phyloP scores from a whole-genome alignment of 163 green algal genomes.

The Volvox carteri region DNA sequence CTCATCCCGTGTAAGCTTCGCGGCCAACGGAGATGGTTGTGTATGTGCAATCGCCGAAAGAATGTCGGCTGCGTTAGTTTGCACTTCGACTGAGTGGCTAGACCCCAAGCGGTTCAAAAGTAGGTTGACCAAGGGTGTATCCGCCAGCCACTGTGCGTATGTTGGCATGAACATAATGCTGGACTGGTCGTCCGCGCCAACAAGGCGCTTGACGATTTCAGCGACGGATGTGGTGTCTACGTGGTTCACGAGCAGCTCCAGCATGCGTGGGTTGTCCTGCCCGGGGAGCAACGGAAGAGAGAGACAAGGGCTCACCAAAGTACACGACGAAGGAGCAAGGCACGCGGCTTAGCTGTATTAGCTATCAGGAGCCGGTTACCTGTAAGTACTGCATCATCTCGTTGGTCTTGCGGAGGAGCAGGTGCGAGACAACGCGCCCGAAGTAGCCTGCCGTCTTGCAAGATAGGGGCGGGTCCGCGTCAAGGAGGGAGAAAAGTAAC shows the following conservation, averaged over 20 bases:
- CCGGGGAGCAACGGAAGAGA: not conserved
- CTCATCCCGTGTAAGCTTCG: slow-evolving; percentile 75
- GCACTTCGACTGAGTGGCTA: slow-evolving; percentile 64
- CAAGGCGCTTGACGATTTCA: slow-evolving; percentile 93
- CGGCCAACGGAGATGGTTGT: slow-evolving; percentile 84
- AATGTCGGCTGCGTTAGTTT: slow-evolving; percentile 93
- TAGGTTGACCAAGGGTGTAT: slow-evolving; percentile 88
- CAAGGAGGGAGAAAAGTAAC: slow-evolving; percentile 89
- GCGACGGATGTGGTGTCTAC: slow-evolving; percentile 92
- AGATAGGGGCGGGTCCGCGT: slow-evolving; percentile 78
- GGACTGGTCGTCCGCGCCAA: slow-evolving; percentile 93
- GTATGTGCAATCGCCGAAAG: slow-evolving; percentile 91
- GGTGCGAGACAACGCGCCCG: slow-evolving; percentile 86
- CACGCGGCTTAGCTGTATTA: not conserved
- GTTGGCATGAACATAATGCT: slow-evolving; percentile 74
- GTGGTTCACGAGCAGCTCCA: slow-evolving; percentile 88
- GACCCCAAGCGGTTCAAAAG: slow-evolving; percentile 78
- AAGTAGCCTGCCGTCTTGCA: slow-evolving; percentile 94
- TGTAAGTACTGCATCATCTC: slow-evolving; percentile 90
- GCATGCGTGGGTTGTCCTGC: slow-evolving; percentile 64
- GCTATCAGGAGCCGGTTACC: slow-evolving; percentile 18
- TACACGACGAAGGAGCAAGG: not conserved
- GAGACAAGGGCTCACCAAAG: not conserved
- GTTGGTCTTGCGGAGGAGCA: slow-evolving; percentile 88
- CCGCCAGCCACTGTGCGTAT: slow-evolving; percentile 88